Base-by-base conservation (phyloP, 1,284 basidiomycete species). In the Earliella scabrosa region DNA sequence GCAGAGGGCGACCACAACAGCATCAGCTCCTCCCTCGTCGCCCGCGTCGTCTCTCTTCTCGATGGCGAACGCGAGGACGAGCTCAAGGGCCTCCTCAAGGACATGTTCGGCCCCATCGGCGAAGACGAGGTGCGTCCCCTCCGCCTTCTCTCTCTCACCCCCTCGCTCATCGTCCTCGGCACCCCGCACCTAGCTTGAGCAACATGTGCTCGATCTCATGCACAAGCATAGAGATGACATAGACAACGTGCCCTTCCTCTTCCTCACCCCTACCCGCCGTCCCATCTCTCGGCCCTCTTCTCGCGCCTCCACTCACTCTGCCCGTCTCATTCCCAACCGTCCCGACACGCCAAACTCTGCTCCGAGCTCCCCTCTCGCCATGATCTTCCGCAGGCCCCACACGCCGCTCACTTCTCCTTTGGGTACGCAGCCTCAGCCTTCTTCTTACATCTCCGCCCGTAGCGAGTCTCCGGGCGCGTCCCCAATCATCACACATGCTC, bases 1-100 rank as follows among this genome's bases (percentile, higher is more conserved):
- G 66, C 72, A 7, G 87, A 90, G 56, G 73, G 72, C 26, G 85
- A 87, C 53, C 85, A 87, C 45, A 72, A 73, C 40, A 73, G 67
- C 52, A 79, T 89, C 54, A 81, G 78, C 40, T 74, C 81, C 1
- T 75, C 78, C 35, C 73, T 94, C 10, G 82, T 94, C 20, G 82
- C 80, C 65, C 80, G 80, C 65, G 87, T 95, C 13, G 88, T 91
- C 26, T 74, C 77, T 4, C 74, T 93, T 46, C 82, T 97, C 43
- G 83, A 84, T 43, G 83, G 87, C 54, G 94, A 97, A 71, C 85
- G 89, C 57, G 93, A 95, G 72, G 94, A 96, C 57, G 85, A 87
- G 52, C 82, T 96, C 67, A 95, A 95, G 75, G 67, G 72, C 2
- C 66, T 93, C 29, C 79, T 97, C 56, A 90, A 85, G 70, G 80